These are phyloP conservation scores for Leccinum imitatum DNA, from an alignment of 768 basidiomycete species.

Conservation along the genomic window DNA sequence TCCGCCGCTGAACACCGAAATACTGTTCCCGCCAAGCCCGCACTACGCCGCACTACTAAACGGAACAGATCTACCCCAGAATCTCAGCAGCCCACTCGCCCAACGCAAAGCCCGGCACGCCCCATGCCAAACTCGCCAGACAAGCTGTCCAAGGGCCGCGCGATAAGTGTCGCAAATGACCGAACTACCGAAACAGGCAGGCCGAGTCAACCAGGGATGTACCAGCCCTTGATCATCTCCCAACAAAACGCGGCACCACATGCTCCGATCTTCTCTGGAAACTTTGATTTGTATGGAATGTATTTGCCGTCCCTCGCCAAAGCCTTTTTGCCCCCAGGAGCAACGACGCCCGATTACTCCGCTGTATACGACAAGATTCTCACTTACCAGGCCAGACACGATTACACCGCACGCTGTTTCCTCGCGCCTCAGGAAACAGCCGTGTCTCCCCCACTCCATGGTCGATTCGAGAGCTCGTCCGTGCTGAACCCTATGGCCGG, in stretches of 20 bases:
- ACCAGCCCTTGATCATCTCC: slow-evolving; percentile 7
- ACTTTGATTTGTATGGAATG: slow-evolving; percentile 42
- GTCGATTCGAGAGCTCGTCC: slow-evolving; percentile 25
- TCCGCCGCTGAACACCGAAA: slow-evolving; percentile 1
- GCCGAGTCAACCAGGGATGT: background rate
- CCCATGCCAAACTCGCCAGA: slow-evolving; percentile 5
- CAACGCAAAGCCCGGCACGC: slow-evolving; percentile 6
- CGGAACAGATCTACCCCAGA: slow-evolving; percentile 16
- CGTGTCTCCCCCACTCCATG: slow-evolving; percentile 16
- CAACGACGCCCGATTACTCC: slow-evolving; percentile 27
- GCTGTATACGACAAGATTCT: slow-evolving; percentile 37
- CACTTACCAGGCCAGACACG: slow-evolving; percentile 38
- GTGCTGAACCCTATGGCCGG: slow-evolving; percentile 37
- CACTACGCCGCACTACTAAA: slow-evolving; percentile 19
- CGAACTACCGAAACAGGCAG: background rate
- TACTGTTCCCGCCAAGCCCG: background rate
- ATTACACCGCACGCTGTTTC: slow-evolving; percentile 35
- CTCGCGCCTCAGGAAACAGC: slow-evolving; percentile 16
- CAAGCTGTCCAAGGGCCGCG: slow-evolving; percentile 10
- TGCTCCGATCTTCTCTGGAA: slow-evolving; percentile 30
- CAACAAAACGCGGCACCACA: slow-evolving; percentile 9
- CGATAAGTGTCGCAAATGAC: background rate
- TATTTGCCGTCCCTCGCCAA: slow-evolving; percentile 36
- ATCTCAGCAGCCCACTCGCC: slow-evolving; percentile 7
- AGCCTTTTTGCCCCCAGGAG: slow-evolving; percentile 31